These are phyloP conservation scores for Solanum chacoense DNA, from an alignment of 305 asterid genomes.

Conservation along the genomic window DNA sequence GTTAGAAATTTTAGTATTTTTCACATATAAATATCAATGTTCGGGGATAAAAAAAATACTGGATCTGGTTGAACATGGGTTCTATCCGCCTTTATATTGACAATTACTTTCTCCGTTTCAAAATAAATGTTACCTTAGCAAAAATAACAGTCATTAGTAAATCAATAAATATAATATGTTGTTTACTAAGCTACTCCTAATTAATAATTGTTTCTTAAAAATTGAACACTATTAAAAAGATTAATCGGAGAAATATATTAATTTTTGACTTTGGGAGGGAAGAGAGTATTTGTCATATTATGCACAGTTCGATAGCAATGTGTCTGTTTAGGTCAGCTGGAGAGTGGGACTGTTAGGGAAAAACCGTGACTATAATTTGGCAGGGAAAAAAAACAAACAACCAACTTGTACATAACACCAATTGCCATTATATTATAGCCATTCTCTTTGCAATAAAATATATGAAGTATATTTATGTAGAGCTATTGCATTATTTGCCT, in stretches of 20 bases:
- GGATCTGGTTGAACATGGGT: background rate
- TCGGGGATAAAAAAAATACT: background rate
- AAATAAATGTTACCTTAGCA: background rate
- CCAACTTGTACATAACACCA: background rate
- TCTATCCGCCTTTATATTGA: background rate
- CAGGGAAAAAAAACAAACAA: background rate
- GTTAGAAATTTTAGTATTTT: background rate
- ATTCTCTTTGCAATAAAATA: background rate
- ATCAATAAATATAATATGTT: background rate
- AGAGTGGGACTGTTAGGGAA: background rate
- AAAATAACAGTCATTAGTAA: background rate
- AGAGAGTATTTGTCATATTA: background rate
- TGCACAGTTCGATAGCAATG: slow-evolving; percentile 9
- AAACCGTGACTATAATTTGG: slow-evolving; percentile 1
- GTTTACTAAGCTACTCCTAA: background rate
- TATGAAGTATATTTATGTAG: background rate
- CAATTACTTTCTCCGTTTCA: background rate
- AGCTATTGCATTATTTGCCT: background rate
- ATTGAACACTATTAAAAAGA: background rate
- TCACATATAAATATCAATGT: background rate
- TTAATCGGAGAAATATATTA: background rate
- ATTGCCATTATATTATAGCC: background rate
- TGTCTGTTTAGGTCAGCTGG: slow-evolving; percentile 21
- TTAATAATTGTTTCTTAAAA: background rate
- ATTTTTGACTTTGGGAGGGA: background rate